Conservation (phyloP, 169 alveolate species). For the Theileria luwenshuni region DNA sequence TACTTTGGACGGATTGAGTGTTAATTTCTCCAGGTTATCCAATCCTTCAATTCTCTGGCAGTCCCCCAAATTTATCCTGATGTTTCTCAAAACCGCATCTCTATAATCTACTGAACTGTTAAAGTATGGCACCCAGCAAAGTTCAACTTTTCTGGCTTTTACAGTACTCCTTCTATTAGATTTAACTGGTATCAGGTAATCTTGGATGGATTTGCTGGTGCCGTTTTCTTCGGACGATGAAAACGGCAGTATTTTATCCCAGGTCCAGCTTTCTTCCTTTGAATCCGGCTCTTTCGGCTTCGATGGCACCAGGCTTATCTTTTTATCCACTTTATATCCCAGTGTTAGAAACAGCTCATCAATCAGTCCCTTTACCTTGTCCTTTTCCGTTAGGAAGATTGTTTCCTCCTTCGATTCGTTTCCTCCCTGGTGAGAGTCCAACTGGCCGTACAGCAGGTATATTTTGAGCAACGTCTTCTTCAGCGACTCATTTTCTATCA, state of each 20-base stretch:
- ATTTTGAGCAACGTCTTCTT: slow-evolving; percentile 28
- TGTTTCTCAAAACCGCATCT: slow-evolving; percentile 5
- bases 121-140: slow-evolving; percentile 27
- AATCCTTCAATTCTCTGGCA: background rate
- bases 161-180: background rate
- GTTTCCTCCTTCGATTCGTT: slow-evolving; percentile 13
- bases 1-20: slow-evolving; percentile 8
- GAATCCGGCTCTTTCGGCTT: slow-evolving; percentile 9
- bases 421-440: slow-evolving; percentile 10
- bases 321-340: slow-evolving; percentile 39
- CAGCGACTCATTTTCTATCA: slow-evolving; percentile 26
- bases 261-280: slow-evolving; percentile 27
- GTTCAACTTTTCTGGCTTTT: background rate
- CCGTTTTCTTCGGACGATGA: slow-evolving; percentile 26
- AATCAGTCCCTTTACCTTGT: slow-evolving; percentile 4
- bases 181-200: slow-evolving; percentile 18
- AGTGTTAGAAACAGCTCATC: slow-evolving; percentile 22
- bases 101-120: background rate
- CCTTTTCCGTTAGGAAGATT: background rate
- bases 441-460: slow-evolving; percentile 13
- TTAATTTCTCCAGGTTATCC: background rate
- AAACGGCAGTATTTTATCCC: slow-evolving; percentile 33
- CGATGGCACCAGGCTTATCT: slow-evolving; percentile 20
- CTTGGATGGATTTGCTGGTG: background rate
- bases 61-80: slow-evolving; percentile 14